A percentile compares a stretch with the other conserved stretches of the same genome.
These are phyloP conservation scores for Halocafeteria seosinensis DNA, from an alignment of 108 stramenopile species.

Conservation along the genomic window DNA sequence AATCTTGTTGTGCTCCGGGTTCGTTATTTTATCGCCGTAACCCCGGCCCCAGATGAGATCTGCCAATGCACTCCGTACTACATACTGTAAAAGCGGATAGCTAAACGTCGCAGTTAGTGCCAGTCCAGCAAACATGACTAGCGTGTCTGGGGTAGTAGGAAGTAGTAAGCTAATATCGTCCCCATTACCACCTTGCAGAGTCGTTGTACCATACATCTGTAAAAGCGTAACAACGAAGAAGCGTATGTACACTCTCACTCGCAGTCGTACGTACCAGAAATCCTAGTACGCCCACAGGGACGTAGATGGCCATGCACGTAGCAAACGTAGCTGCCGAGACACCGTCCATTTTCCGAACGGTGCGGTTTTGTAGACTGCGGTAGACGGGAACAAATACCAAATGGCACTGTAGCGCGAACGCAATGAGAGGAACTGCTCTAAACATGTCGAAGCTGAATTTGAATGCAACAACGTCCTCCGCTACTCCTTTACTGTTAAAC, in stretches of 20 bases:
- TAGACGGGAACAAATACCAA: conserved; percentile 1
- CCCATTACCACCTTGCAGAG: too few relatives aligned
- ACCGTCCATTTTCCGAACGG: background rate
- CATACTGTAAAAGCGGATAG: background rate
- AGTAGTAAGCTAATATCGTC: background rate
- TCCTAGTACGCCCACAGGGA: background rate
- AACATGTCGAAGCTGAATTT: background rate
- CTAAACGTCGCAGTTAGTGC: background rate
- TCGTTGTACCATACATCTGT: too few relatives aligned
- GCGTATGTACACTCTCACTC: background rate
- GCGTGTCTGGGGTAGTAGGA: background rate
- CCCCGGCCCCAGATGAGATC: background rate
- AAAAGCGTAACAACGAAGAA: too few relatives aligned
- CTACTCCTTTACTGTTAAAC: background rate
- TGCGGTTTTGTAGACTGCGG: background rate
- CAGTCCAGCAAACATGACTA: background rate
- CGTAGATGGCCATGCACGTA: background rate
- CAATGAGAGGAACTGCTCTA: background rate
- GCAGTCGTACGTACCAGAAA: background rate
- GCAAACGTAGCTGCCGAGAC: background rate
- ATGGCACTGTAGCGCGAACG: conserved; percentile 7
- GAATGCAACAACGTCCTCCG: background rate
- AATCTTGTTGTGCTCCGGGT: background rate
- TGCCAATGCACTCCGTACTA: background rate
- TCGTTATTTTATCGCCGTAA: background rate